Percentiles rank a stretch among this genome's conserved stretches.
phyloP scores from a whole-genome alignment of 345 rosid genomes.

The Eucalyptus erythrocorys region DNA sequence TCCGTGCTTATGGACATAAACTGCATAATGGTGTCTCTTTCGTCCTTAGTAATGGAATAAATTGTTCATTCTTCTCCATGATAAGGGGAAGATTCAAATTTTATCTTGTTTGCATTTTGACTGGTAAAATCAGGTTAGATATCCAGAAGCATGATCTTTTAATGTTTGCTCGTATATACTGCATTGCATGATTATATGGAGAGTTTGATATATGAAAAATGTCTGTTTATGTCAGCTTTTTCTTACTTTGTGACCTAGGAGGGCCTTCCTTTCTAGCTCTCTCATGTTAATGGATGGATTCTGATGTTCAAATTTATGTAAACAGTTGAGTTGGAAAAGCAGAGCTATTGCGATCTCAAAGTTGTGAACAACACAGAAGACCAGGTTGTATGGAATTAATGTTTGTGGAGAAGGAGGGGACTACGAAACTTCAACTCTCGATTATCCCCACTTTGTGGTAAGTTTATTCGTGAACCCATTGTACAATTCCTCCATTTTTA shows the following conservation, averaged over 20 bases:
- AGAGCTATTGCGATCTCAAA: constrained; percentile 60
- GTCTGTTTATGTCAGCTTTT: not conserved
- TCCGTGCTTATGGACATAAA: not conserved
- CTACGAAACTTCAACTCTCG: constrained; percentile 91
- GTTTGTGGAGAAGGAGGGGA: constrained; percentile 99
- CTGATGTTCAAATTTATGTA: not conserved
- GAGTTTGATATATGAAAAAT: not conserved
- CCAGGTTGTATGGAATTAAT: constrained; percentile 77
- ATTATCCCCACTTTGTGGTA: constrained; percentile 86
- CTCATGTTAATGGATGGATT: not conserved
- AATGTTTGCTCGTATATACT: not conserved
- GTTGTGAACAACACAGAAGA: constrained; percentile 61
- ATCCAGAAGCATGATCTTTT: not conserved
- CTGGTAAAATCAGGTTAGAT: not conserved
- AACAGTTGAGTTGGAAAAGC: constrained; percentile 67
- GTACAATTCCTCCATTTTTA: too few species aligned
- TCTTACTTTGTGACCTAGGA: not conserved
- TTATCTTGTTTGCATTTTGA: not conserved
- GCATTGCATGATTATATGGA: not conserved
- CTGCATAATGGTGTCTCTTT: not conserved
- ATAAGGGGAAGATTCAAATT: not conserved
- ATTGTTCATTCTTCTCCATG: not conserved
- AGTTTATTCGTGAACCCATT: not conserved
- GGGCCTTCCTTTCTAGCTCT: not conserved
- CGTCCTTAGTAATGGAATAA: not conserved